These are phyloP conservation scores for Barnettozyma populi DNA, from an alignment of 805 yeast species.

Conservation along the genomic window DNA sequence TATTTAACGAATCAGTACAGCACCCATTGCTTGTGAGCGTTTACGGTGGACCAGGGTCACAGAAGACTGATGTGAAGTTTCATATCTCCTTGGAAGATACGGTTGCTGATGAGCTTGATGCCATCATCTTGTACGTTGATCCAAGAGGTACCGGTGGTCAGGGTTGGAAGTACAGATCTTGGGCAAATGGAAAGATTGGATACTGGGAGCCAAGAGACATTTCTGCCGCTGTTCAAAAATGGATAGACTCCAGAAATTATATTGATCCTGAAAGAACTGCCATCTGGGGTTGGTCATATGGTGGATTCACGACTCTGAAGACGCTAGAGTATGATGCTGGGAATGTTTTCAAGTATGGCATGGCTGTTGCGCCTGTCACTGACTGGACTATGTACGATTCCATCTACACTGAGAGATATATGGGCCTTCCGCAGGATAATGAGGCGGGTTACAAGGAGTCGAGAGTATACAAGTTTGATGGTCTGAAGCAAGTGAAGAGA, in stretches of 20 bases:
- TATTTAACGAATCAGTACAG: conserved; percentile 39
- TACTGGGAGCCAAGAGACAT: conserved; percentile 75
- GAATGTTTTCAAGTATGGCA: conserved; percentile 61
- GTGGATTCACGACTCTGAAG: conserved; percentile 73
- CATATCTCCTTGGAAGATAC: conserved; percentile 53
- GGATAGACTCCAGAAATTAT: conserved; percentile 37
- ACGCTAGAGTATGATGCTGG: conserved; percentile 65
- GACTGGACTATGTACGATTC: conserved; percentile 74
- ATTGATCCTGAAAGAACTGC: conserved; percentile 54
- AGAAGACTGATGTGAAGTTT: conserved; percentile 44
- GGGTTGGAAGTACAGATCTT: conserved; percentile 61
- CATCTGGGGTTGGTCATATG: conserved; percentile 88
- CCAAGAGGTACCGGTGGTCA: conserved; percentile 82
- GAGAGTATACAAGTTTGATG: conserved; percentile 37
- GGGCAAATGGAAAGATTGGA: conserved; percentile 55
- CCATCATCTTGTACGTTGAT: conserved; percentile 62
- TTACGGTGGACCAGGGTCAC: conserved; percentile 83
- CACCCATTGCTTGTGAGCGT: conserved; percentile 65
- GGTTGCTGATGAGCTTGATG: conserved; percentile 49
- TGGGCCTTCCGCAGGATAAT: conserved; percentile 51
- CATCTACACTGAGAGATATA: conserved; percentile 72
- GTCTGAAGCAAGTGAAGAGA: conserved; percentile 44
- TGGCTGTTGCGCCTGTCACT: conserved; percentile 84
- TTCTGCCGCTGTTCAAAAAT: conserved; percentile 42
- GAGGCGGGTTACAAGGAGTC: conserved; percentile 41